Base-by-base conservation (phyloP, 2,329 filamentous ascomycete species). In the Penicillium sumatraense region DNA sequence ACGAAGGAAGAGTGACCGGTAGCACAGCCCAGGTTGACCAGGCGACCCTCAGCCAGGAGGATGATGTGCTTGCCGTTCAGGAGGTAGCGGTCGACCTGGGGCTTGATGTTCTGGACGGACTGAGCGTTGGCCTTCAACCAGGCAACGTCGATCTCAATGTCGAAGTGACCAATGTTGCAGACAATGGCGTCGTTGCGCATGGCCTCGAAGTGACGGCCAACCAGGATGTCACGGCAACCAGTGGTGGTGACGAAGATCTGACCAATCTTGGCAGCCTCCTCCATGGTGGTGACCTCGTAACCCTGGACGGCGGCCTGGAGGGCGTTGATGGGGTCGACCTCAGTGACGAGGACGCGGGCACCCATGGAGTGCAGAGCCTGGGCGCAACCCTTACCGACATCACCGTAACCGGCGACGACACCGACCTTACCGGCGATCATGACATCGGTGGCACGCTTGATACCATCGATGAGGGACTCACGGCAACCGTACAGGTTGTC, bases 91-190 rank as follows among this genome's bases (percentile, higher is more conserved):
- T 99, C 95, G 72, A 99, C 95, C 84, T 99, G 95, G 74, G 95
- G 93, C 89, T 99, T 99, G 87, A 99, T 97, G 88, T 95, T 96
- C 84, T 93, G 89, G 66, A 93, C 89, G 73, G 89, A 92, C 80
- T 88, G 86, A 77, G 93, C 89, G 82, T 96, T 98, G 81, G 88
- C 88, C 90, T 98, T 98, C 80, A 99, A 85, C 95, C 95, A 99
- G 67, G 95, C 95, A 81, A 99, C 95, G 79, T 99, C 95, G 72
- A 99, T 99, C 85, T 99, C 95, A 72, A 97, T 96, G 79, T 99
- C 93, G 81, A 99, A 99, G 86, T 99, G 93, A 77, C 93, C 93
- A 82, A 99, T 99, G 87, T 99, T 99, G 92, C 93, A 98, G 70
- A 98, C 93, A 72, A 99, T 98, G 78, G 93, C 93, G 72, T 99